These are phyloP conservation scores for Triticum timopheevii DNA, from an alignment of 176 grass and related monocot genomes.

Conservation along the genomic window DNA sequence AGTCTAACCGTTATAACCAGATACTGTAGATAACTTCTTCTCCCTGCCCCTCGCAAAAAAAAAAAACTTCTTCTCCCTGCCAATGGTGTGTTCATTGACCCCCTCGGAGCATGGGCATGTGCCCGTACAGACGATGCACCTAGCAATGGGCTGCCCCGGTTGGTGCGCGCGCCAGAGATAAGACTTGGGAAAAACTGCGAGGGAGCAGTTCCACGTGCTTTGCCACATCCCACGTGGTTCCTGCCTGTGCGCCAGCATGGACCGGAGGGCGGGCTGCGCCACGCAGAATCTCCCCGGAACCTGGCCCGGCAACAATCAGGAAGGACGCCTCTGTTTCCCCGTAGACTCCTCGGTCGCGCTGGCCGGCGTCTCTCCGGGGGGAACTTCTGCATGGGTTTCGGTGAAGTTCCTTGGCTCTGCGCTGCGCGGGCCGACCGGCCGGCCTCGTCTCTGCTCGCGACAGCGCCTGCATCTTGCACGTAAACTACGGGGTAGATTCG, in stretches of 20 bases:
- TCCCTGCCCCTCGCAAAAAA: too few species aligned
- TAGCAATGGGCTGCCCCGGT: not conserved
- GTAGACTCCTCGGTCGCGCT: not conserved
- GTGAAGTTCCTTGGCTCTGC: not conserved
- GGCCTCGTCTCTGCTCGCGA: not conserved
- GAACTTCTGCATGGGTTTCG: not conserved
- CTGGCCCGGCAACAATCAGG: not conserved
- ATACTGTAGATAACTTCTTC: too few species aligned
- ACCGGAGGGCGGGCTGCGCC: not conserved
- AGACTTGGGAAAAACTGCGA: not conserved
- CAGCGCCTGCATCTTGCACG: not conserved
- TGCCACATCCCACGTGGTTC: conserved; percentile 23
- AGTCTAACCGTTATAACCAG: too few species aligned
- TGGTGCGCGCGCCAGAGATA: not conserved
- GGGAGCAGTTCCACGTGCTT: conserved; percentile 38
- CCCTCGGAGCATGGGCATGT: not conserved
- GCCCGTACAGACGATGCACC: not conserved
- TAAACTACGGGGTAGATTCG: not conserved
- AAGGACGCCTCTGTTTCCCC: not conserved
- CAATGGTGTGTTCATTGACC: not conserved
- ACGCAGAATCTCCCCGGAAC: conserved; percentile 27
- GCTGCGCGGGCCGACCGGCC: not conserved
- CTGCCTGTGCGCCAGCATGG: conserved; percentile 25
- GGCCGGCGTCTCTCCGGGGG: not conserved
- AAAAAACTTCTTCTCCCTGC: too few species aligned